These are phyloP conservation scores for Tritrichomonas musculus DNA, from an alignment of 208 protist species.

Conservation along the genomic window DNA sequence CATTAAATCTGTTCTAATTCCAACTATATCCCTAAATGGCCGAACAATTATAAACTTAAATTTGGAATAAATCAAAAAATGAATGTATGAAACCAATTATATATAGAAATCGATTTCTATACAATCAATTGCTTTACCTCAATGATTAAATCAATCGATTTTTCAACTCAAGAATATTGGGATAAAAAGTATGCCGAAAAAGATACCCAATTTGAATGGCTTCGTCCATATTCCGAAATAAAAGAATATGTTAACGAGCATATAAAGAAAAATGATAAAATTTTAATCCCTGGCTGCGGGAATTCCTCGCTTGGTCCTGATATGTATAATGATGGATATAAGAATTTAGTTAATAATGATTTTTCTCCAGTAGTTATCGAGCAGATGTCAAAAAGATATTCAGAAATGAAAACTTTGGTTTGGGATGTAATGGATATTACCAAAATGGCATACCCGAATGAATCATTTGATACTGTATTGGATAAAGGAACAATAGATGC, in stretches of 20 bases:
- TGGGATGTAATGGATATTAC: neutral
- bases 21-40: too few species aligned
- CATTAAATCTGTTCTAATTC: too few species aligned
- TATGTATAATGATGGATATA: constrained; percentile 29
- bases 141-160: neutral
- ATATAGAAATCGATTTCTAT: too few species aligned
- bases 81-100: too few species aligned
- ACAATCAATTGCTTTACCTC: too few species aligned
- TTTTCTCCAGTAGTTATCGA: neutral
- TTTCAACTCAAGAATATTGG: neutral
- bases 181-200: neutral
- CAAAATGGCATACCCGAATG: neutral
- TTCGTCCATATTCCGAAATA: neutral
- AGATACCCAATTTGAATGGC: constrained; percentile 3
- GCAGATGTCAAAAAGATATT: neutral
- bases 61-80: too few species aligned
- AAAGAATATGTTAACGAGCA: neutral
- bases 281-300: constrained; percentile 25
- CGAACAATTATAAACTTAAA: too few species aligned
- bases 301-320: neutral
- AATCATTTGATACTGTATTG: neutral
- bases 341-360: neutral
- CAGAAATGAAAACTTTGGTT: neutral
- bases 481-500: constrained; percentile 14
- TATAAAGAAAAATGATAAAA: neutral